phyloP scores from a whole-genome alignment of 225 moss, liverwort and hornwort species.

The Sphagnum contortum region DNA sequence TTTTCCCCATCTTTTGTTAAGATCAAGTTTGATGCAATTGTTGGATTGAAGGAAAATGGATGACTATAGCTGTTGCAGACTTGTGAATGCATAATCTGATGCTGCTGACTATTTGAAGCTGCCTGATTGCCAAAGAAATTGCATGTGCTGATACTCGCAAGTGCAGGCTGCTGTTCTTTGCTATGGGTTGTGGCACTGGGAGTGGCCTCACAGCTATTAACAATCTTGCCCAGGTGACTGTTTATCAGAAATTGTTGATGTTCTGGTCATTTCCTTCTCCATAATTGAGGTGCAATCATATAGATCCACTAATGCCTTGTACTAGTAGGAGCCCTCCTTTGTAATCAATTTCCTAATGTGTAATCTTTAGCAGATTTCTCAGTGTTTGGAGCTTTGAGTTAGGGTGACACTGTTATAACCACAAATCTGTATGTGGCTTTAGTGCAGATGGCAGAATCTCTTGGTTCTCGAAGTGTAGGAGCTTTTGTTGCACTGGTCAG shows the following conservation, averaged over 20 bases:
- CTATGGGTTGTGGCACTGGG: slow-evolving; percentile 97
- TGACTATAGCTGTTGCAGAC: too few species aligned
- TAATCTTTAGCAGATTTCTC: too few species aligned
- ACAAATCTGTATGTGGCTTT: background rate
- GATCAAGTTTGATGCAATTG: too few species aligned
- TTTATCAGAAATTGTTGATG: too few species aligned
- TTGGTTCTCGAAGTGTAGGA: slow-evolving; percentile 86
- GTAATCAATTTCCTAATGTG: too few species aligned
- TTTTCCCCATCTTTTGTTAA: too few species aligned
- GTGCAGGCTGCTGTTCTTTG: slow-evolving; percentile 86
- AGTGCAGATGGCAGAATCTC: slow-evolving; percentile 90
- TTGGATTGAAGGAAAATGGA: too few species aligned
- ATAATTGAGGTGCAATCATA: background rate
- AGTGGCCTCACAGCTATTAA: slow-evolving; percentile 94
- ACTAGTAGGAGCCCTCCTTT: too few species aligned
- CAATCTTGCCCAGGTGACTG: slow-evolving; percentile 81
- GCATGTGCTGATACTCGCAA: background rate
- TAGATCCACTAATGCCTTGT: too few species aligned
- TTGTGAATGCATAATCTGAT: too few species aligned
- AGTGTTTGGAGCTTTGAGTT: background rate
- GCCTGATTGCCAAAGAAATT: too few species aligned
- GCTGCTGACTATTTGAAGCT: too few species aligned
- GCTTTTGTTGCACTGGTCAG: slow-evolving; percentile 93
- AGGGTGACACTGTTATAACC: background rate
- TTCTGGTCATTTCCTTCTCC: background rate